phyloP scores from a whole-genome alignment of 306 rosid genomes.

The Bauhinia variegata region DNA sequence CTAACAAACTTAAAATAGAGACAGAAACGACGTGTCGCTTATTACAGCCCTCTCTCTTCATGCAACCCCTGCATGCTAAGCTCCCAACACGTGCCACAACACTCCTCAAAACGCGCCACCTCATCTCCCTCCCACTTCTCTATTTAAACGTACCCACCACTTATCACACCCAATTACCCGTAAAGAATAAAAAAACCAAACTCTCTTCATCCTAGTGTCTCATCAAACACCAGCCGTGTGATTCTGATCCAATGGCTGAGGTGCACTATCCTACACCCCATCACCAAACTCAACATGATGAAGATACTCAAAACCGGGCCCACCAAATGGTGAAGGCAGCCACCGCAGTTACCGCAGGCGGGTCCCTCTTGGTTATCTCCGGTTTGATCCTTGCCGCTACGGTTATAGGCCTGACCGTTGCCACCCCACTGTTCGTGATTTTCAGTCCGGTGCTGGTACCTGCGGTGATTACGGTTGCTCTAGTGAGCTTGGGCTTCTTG shows the following conservation, averaged over 20 bases:
- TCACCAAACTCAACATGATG: conserved; percentile 1
- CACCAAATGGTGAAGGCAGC: conserved; percentile 59
- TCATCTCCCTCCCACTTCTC: neutral
- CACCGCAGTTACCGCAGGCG: conserved; percentile 66
- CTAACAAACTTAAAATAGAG: neutral
- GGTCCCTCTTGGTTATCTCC: conserved; percentile 66
- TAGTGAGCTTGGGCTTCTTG: conserved; percentile 62
- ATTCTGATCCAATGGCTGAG: conserved; percentile 54
- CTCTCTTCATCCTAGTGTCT: neutral
- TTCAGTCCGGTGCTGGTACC: conserved; percentile 90
- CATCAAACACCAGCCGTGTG: neutral
- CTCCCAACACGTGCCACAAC: conserved; percentile 56
- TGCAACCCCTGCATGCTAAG: conserved; percentile 71
- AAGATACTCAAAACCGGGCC: conserved; percentile 18
- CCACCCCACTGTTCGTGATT: conserved; percentile 69
- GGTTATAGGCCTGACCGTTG: conserved; percentile 55
- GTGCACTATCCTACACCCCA: conserved; percentile 24
- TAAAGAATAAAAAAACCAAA: neutral
- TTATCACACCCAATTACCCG: neutral
- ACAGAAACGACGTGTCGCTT: conserved; percentile 49
- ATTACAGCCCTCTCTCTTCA: conserved; percentile 24
- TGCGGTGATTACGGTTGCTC: conserved; percentile 43
- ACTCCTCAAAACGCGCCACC: conserved; percentile 47
- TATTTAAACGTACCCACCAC: conserved; percentile 20
- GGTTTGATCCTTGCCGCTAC: conserved; percentile 54